phyloP scores from a whole-genome alignment of 495 filamentous ascomycete genomes.

The Daldinia childiae region DNA sequence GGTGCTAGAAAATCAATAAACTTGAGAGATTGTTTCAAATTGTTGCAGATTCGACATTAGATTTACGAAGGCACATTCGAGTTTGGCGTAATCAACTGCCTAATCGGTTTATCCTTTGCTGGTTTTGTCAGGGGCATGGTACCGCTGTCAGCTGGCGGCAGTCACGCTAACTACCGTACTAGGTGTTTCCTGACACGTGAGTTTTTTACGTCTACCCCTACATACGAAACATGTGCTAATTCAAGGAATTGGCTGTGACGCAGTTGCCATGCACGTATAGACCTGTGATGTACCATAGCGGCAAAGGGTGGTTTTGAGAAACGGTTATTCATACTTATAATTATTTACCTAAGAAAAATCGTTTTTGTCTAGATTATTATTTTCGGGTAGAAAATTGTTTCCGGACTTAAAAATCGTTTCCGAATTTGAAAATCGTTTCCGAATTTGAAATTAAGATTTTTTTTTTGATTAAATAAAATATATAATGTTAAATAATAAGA shows the following conservation, averaged over 20 bases:
- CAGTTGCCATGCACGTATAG: background rate
- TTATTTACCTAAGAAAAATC: no score
- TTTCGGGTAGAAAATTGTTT: no score
- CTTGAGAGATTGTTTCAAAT: conserved; percentile 10
- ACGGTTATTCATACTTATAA: no score
- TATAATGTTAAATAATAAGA: no score
- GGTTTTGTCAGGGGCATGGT: conserved; percentile 28
- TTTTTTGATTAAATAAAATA: no score
- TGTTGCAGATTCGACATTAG: conserved; percentile 14
- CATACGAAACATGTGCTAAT: conserved; percentile 2
- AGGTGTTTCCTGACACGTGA: conserved; percentile 21
- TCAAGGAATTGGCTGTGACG: background rate
- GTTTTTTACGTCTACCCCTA: conserved; percentile 18
- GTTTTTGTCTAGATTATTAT: no score
- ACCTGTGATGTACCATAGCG: no score
- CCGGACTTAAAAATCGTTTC: no score
- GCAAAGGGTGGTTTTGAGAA: no score
- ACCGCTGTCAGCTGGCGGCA: conserved; percentile 2
- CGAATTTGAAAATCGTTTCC: no score
- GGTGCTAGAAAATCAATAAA: conserved; percentile 9
- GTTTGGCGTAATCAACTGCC: conserved; percentile 24
- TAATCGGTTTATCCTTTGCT: conserved; percentile 16
- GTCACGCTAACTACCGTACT: conserved; percentile 1
- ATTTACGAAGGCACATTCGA: conserved; percentile 10
- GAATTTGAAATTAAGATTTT: no score